These are phyloP conservation scores for Dictyostelium capitatum DNA, from an alignment of 78 protist species.

Conservation along the genomic window DNA sequence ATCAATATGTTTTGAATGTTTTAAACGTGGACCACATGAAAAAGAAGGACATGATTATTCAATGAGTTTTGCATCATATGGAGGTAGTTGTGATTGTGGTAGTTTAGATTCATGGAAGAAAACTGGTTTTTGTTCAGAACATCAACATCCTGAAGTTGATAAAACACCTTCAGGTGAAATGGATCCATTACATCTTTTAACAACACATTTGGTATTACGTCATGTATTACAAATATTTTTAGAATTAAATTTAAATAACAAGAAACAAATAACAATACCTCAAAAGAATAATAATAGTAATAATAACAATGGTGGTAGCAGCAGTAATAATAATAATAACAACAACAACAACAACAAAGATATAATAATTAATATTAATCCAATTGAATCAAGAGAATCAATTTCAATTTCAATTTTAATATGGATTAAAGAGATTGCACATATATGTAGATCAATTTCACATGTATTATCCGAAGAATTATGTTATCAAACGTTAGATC, in stretches of 20 bases:
- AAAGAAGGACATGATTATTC: constrained; percentile 64
- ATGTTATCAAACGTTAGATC: constrained; percentile 41
- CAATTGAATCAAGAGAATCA: neutral
- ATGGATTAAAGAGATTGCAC: constrained; percentile 23
- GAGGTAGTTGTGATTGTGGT: constrained; percentile 81
- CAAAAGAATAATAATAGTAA: neutral
- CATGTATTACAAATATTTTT: constrained; percentile 19
- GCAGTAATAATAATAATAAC: neutral
- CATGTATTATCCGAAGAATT: constrained; percentile 65
- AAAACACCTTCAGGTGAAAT: constrained; percentile 28
- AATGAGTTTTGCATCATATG: constrained; percentile 66
- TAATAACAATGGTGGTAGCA: too few species aligned
- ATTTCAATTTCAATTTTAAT: constrained; percentile 18
- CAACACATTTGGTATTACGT: constrained; percentile 54
- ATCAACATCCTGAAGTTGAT: constrained; percentile 48
- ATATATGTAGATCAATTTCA: constrained; percentile 1
- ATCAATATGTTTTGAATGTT: constrained; percentile 79
- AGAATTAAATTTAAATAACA: neutral
- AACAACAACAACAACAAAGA: neutral
- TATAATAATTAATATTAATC: neutral
- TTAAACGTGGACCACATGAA: constrained; percentile 73
- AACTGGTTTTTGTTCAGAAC: constrained; percentile 49
- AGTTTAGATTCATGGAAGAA: constrained; percentile 48
- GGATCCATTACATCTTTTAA: constrained; percentile 6
- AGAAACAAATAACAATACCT: neutral